Base-by-base conservation (phyloP, 345 rosid species). In the Gossypium herbaceum region DNA sequence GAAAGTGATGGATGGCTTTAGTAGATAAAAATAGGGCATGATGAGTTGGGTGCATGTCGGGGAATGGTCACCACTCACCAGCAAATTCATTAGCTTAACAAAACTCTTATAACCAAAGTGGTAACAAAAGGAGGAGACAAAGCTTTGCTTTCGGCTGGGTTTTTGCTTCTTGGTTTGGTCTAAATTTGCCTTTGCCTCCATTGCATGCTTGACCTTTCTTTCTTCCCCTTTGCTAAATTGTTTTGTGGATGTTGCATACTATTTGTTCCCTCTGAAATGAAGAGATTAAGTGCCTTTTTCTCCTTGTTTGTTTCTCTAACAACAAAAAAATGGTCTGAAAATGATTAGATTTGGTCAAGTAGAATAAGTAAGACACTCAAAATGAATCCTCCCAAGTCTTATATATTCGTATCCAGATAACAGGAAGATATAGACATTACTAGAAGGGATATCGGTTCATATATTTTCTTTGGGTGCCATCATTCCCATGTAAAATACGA, bases 161-260 rank as follows among this genome's bases (percentile, higher is more conserved):
- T 39, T 71, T 59, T 68, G 81, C 69, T 73, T 78, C 64, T 48
- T 51, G 69, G 75, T 78, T 74, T 45, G 34, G 8, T 73, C 73
- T 78, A 54, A 41, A 54, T 75, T 55, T 25, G 57, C 5, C 74
- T 59, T 20, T 68, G 50, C 1, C 41, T 9, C 22, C 61, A 12
- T 12, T 65, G 19, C 73, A 19, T 20, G 41, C 41, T 52, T 62
- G 16, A 43, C 43, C 3, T 52, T 41, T 56, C 3, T 64, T 22
- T 56, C 52, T 12, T 20, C 57, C 47, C 24, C 43, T 44, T 34
- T n/a, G 64, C 66, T 3, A 72, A 63, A 63, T 70, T 16, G 24
- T 34, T 34, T 34, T 77, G 29, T 7, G n/a, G 58, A 4, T 71
- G 64, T 12, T 63, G 43, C 43, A 62, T 39, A 55, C 22, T 66